Evolutionary conservation across 345 rosid species (phyloP).

Genomic region (Acer saccharum): DNA sequence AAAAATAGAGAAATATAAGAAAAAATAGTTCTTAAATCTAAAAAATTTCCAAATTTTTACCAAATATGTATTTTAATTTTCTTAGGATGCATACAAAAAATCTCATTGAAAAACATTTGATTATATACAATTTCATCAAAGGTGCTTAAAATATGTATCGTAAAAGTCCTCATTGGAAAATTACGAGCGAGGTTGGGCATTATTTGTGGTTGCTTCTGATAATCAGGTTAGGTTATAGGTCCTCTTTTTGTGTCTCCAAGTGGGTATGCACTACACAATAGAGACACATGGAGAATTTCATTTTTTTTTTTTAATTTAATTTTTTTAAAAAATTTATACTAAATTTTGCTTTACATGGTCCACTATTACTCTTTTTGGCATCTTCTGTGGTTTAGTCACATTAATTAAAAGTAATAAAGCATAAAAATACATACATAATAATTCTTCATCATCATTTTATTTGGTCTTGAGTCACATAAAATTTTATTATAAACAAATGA

Average conservation of each 20-base stretch:
- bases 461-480: conserved; percentile 2
- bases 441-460: not conserved
- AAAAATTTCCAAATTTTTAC: too few relatives aligned
- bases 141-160: too few relatives aligned
- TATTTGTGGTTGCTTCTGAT: conserved; percentile 1
- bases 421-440: not conserved
- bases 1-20: too few relatives aligned
- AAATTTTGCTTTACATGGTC: not conserved
- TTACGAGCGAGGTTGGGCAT: not conserved
- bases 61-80: too few relatives aligned
- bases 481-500: not conserved
- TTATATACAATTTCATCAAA: too few relatives aligned
- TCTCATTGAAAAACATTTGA: too few relatives aligned
- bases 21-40: too few relatives aligned
- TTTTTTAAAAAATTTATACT: not conserved
- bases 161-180: too few relatives aligned
- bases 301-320: not conserved
- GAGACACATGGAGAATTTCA: conserved; percentile 16
- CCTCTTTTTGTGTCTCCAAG: conserved; percentile 3
- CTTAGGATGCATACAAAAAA: too few relatives aligned
- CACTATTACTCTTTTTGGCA: conserved; percentile 34
- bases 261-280: conserved; percentile 11
- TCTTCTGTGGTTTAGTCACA: conserved; percentile 20
- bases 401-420: not conserved
- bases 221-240: conserved; percentile 26